Evolutionary conservation across 192 early-diverging fungal species (phyloP).

Genomic region (Spizellomyces punctatus): DNA sequence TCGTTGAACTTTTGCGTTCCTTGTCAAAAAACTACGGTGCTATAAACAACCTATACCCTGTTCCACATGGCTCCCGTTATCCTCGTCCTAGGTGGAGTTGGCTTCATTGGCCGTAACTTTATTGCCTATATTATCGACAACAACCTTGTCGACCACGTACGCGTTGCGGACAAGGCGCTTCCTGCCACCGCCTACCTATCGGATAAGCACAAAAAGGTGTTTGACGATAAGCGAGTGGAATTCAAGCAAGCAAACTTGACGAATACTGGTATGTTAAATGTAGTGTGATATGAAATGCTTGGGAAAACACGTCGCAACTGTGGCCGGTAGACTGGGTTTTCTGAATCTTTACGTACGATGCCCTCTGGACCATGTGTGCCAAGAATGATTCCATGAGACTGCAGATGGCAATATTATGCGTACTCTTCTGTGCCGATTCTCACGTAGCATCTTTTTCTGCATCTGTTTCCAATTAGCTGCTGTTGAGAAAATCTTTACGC

Average conservation of each 20-base stretch:
- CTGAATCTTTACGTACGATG: too few species aligned
- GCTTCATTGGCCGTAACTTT: conserved; percentile 83
- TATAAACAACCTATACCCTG: too few species aligned
- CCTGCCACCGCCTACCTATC: conserved; percentile 79
- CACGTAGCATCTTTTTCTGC: not conserved
- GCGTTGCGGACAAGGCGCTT: conserved; percentile 81
- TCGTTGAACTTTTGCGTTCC: too few species aligned
- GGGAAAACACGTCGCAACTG: too few species aligned
- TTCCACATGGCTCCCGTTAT: conserved; percentile 42
- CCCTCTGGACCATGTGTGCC: too few species aligned
- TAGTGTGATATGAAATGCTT: not conserved
- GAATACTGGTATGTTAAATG: conserved; percentile 61
- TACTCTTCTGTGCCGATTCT: not conserved
- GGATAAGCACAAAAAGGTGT: conserved; percentile 61
- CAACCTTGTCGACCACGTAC: conserved; percentile 61
- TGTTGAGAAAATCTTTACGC: conserved; percentile 71
- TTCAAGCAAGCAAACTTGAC: conserved; percentile 79
- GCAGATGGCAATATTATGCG: not conserved
- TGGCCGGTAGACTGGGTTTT: too few species aligned
- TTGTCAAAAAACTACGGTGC: too few species aligned
- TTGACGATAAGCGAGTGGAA: conserved; percentile 69
- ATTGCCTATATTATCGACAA: conserved; percentile 70
- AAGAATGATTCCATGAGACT: too few species aligned
- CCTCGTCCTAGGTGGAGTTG: conserved; percentile 80
- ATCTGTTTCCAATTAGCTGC: not conserved